Conservation (phyloP, 1,139 yeast genomes). For the Trichomonascaceae sp. region DNA sequence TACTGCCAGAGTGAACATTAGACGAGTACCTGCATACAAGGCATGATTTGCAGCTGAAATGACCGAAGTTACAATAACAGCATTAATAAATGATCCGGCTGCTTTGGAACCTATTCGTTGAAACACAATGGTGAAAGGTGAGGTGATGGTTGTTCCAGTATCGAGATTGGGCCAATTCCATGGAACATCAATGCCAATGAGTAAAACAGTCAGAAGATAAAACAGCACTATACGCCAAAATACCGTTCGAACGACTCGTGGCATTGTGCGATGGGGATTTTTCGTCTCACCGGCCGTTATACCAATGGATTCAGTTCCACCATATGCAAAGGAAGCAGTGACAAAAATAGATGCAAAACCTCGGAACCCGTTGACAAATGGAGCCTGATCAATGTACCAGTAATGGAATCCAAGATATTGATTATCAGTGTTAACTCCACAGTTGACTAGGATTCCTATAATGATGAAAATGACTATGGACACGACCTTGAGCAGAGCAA, state of each 20-base stretch:
- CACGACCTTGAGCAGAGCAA: constrained; percentile 59
- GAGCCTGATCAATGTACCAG: constrained; percentile 63
- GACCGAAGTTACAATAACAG: constrained; percentile 60
- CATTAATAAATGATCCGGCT: constrained; percentile 59
- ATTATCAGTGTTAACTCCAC: constrained; percentile 66
- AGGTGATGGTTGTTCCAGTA: constrained; percentile 47
- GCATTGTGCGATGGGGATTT: constrained; percentile 58
- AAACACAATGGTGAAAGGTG: constrained; percentile 64
- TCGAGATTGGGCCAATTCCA: constrained; percentile 44
- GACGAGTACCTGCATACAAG: constrained; percentile 38
- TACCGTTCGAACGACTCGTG: constrained; percentile 56
- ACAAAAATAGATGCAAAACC: constrained; percentile 63
- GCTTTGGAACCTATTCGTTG: constrained; percentile 48
- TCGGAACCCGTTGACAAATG: constrained; percentile 50
- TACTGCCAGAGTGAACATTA: constrained; percentile 38
- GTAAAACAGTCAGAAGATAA: constrained; percentile 47
- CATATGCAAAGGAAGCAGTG: constrained; percentile 49
- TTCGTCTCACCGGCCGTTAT: constrained; percentile 72
- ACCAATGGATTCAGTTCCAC: constrained; percentile 60
- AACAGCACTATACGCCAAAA: constrained; percentile 56
- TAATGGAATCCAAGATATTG: constrained; percentile 61
- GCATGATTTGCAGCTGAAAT: constrained; percentile 41
- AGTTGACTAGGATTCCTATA: constrained; percentile 61
- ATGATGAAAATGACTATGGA: constrained; percentile 70
- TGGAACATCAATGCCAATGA: constrained; percentile 56